A percentile compares a stretch with the other conserved stretches of the same genome.
phyloP scores from a whole-genome alignment of 768 basidiomycete genomes.

The Serendipita sp. region DNA sequence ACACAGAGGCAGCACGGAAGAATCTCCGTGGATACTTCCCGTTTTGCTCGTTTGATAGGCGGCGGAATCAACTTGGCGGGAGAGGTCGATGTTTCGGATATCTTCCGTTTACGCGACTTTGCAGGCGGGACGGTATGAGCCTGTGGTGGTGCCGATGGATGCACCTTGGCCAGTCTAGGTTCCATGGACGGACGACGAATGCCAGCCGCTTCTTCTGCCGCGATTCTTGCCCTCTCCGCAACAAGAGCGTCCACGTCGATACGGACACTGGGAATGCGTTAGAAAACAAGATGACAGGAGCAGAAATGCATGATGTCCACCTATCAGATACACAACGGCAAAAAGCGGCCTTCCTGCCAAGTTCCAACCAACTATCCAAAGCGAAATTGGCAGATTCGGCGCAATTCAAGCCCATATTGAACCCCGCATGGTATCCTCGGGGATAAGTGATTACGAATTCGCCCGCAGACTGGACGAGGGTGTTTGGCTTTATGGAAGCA shows the following conservation, averaged over 20 bases:
- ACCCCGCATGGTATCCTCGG: constrained; percentile 92
- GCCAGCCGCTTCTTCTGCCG: constrained; percentile 19
- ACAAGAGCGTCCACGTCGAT: constrained; percentile 87
- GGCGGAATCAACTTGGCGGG: neutral
- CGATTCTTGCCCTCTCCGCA: constrained; percentile 31
- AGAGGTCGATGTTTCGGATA: constrained; percentile 7
- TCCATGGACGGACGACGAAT: constrained; percentile 8
- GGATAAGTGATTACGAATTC: constrained; percentile 96
- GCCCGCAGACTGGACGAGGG: constrained; percentile 80
- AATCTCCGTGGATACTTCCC: constrained; percentile 31
- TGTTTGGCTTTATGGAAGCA: constrained; percentile 62
- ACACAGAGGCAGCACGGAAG: constrained; percentile 61
- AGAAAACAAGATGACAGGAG: constrained; percentile 5
- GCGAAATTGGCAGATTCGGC: constrained; percentile 98
- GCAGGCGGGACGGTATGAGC: neutral
- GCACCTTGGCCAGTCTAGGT: neutral
- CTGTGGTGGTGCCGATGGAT: neutral
- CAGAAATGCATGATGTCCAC: constrained; percentile 25
- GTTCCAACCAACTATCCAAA: constrained; percentile 81
- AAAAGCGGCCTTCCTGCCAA: constrained; percentile 65
- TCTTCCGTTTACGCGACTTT: constrained; percentile 7
- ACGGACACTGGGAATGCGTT: constrained; percentile 50
- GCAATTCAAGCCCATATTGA: constrained; percentile 92
- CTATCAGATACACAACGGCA: constrained; percentile 65
- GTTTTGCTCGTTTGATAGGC: constrained; percentile 19